Conservation (phyloP, 2,329 filamentous ascomycete genomes). For the Nigrospora oryzae region DNA sequence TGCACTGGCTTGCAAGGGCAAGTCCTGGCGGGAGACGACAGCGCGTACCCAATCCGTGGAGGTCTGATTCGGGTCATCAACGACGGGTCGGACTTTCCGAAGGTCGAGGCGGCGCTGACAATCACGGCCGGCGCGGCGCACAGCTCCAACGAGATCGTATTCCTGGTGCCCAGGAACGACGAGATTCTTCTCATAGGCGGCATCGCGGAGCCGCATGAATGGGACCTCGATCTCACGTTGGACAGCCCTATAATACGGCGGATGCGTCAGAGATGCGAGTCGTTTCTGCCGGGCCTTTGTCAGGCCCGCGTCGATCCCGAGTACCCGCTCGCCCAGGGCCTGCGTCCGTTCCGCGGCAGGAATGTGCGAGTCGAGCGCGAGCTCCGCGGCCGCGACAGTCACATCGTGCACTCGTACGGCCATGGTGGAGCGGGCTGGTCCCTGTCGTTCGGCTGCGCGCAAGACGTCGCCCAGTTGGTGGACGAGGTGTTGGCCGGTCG, state of each 20-base stretch:
- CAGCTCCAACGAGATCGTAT: constrained; percentile 28
- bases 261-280: constrained; percentile 33
- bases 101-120: constrained; percentile 28
- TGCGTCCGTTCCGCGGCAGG: constrained; percentile 27
- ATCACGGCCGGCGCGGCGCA: constrained; percentile 28
- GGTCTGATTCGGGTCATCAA: constrained; percentile 35
- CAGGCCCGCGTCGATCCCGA: constrained; percentile 27
- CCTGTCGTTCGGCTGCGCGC: constrained; percentile 28
- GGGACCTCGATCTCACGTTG: constrained; percentile 26
- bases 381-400: constrained; percentile 19
- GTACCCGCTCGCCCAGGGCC: constrained; percentile 33
- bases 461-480: constrained; percentile 23
- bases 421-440: constrained; percentile 36
- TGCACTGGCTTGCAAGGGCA: constrained; percentile 27
- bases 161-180: constrained; percentile 34
- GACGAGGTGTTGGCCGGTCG: constrained; percentile 22
- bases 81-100: constrained; percentile 30
- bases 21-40: constrained; percentile 27
- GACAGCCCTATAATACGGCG: constrained; percentile 27
- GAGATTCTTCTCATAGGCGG: constrained; percentile 31
- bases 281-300: constrained; percentile 29
- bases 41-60: constrained; percentile 32
- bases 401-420: constrained; percentile 34
- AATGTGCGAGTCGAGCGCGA: constrained; percentile 36
- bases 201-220: constrained; percentile 26